Base-by-base conservation (phyloP, 495 filamentous ascomycete genomes). In the Thermothielavioides terrestris region DNA sequence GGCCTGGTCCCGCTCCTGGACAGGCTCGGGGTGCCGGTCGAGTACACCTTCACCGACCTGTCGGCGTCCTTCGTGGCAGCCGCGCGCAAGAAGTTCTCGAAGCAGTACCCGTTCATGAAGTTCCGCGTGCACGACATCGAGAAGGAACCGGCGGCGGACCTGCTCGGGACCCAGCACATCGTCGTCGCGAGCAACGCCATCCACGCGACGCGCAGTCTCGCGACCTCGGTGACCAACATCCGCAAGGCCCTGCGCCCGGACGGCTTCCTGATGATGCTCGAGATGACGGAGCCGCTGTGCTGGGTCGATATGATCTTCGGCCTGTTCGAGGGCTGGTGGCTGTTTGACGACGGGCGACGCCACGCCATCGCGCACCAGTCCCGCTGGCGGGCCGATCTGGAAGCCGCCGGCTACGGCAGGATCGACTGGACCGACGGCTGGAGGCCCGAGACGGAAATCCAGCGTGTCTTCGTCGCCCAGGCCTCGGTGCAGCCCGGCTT, bases 251-350 rank as follows among this genome's bases (percentile, higher is more conserved):
- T 75, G 0, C 66, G 66, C 40, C 68, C 66, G 12, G 65, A 64
- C 26, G 71, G 69, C 17, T 62, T 60, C 32, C 61, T 73, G 4
- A 46, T 71, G 17, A 49, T 72, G n/a, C 48, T 62, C 23, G 71
- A 74, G 48, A 42, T 65, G 26, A 72, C 70, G 3, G 58, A 54
- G 36, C 54, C 54, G 2, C 53, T 55, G 0, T 66, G 63, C 46
- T 74, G 66, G 53, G 57, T 77, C 9, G 74, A 80, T 43, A 45
- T 78, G 20, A 63, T 76, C n/a, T 77, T 74, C 41, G 75, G 75
- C 4, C 55, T 74, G 2, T 60, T 78, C 1, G 68, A 74, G 21
- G 75, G 75, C 1, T 80, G 77, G 77, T 80, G 75, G 75, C 55
- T 70, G 8, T 76, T 72, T 15, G 66, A 74, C 8, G 25, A 41